phyloP scores from a whole-genome alignment of 2,329 filamentous ascomycete genomes.

The Alternaria brassicicola region DNA sequence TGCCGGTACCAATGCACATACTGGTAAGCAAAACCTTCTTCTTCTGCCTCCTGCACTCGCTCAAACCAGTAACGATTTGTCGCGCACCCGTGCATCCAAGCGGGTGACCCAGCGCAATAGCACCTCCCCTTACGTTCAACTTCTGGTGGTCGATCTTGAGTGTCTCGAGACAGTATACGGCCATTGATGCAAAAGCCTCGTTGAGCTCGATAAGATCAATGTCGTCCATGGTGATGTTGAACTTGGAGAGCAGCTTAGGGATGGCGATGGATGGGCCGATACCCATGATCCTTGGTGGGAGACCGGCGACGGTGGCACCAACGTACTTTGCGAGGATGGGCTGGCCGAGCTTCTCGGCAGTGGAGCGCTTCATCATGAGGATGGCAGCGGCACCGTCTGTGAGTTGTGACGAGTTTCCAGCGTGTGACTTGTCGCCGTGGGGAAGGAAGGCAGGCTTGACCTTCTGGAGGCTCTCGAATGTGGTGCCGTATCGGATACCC shows the following conservation, averaged over 20 bases:
- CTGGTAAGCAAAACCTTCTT: slow-evolving; percentile 91
- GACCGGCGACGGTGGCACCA: slow-evolving; percentile 85
- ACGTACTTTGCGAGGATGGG: slow-evolving; percentile 95
- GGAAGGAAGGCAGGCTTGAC: slow-evolving; percentile 89
- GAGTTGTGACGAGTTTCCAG: slow-evolving; percentile 92
- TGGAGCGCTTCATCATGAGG: slow-evolving; percentile 92
- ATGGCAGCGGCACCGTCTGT: slow-evolving; percentile 93
- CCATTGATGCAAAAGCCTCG: slow-evolving; percentile 98
- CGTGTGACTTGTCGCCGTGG: slow-evolving; percentile 84
- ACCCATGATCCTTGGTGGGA: slow-evolving; percentile 95
- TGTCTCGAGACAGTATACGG: slow-evolving; percentile 79
- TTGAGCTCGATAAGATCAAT: slow-evolving; percentile 93
- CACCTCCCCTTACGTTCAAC: slow-evolving; percentile 81
- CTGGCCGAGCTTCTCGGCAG: slow-evolving; percentile 82
- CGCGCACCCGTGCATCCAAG: slow-evolving; percentile 78
- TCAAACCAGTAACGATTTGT: slow-evolving; percentile 88
- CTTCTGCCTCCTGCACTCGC: slow-evolving; percentile 80
- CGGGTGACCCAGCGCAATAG: slow-evolving; percentile 82
- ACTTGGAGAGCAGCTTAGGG: slow-evolving; percentile 82
- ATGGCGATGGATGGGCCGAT: slow-evolving; percentile 77
- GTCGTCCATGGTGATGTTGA: slow-evolving; percentile 78
- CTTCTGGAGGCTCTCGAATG: slow-evolving; percentile 79
- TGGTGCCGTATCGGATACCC: slow-evolving; percentile 89
- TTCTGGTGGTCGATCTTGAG: slow-evolving; percentile 74
- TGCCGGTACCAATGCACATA: slow-evolving; percentile 79